These are phyloP conservation scores for Trapa incisa DNA, from an alignment of 345 rosid genomes.

Conservation along the genomic window DNA sequence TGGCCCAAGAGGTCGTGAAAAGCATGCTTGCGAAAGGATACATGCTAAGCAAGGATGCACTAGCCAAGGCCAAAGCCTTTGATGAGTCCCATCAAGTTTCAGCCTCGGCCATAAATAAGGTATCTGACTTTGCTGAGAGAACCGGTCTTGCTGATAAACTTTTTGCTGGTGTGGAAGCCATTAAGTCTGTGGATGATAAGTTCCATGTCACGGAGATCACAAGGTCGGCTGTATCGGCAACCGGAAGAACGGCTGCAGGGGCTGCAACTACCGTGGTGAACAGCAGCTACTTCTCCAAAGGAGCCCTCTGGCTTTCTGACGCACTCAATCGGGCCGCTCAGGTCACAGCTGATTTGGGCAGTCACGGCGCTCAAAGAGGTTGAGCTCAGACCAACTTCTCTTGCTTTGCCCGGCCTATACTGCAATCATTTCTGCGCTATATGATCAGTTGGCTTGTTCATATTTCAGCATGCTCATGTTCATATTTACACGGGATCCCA, in stretches of 20 bases:
- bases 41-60: slow-evolving; percentile 59
- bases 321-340: slow-evolving; percentile 64
- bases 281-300: slow-evolving; percentile 68
- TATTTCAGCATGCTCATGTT: no score
- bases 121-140: slow-evolving; percentile 47
- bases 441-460: no score
- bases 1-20: slow-evolving; percentile 63
- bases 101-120: slow-evolving; percentile 60
- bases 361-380: slow-evolving; percentile 11
- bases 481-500: no score
- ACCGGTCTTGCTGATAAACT: slow-evolving; percentile 58
- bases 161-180: slow-evolving; percentile 57
- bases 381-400: no score
- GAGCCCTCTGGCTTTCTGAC: slow-evolving; percentile 67
- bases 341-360: slow-evolving; percentile 53
- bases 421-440: no score
- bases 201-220: slow-evolving; percentile 56
- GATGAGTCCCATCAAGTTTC: slow-evolving; percentile 71
- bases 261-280: slow-evolving; percentile 53
- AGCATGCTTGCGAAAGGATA: slow-evolving; percentile 58
- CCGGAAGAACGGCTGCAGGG: slow-evolving; percentile 54
- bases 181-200: slow-evolving; percentile 43
- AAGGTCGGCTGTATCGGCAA: slow-evolving; percentile 51
- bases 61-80: slow-evolving; percentile 50
- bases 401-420: no score